A percentile compares a stretch with the other conserved stretches of the same genome.
Evolutionary conservation across 306 rosid species (phyloP).

Genomic region (Dicorynia guianensis): DNA sequence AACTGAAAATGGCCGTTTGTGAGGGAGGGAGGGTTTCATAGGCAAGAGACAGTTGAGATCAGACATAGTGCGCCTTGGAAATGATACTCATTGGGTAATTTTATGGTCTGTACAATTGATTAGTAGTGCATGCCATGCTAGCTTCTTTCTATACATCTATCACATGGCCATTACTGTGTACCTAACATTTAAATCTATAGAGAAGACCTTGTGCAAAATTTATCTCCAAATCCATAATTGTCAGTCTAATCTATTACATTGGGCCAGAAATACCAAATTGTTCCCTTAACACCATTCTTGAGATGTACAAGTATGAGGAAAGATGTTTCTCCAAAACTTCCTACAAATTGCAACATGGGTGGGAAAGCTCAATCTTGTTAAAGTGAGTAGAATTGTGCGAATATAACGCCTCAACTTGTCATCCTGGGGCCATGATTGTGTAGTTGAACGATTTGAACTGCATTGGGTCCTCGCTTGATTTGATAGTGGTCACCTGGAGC

Average conservation of each 20-base stretch:
- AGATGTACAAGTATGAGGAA: not conserved
- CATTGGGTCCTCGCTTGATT: conserved; percentile 22
- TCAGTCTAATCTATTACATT: not conserved
- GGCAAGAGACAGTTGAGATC: not conserved
- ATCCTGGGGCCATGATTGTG: not conserved
- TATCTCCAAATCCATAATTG: not conserved
- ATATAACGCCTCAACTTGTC: conserved; percentile 20
- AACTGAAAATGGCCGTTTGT: not conserved
- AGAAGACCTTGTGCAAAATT: not conserved
- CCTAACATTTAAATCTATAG: not conserved
- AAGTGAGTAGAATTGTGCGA: not conserved
- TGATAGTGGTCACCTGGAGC: not conserved
- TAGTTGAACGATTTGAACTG: conserved; percentile 19
- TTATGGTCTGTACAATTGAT: conserved; percentile 23
- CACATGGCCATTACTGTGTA: not conserved
- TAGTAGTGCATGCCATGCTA: conserved; percentile 1
- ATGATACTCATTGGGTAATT: not conserved
- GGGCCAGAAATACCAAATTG: not conserved
- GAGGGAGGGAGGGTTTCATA: not conserved
- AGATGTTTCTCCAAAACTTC: not conserved
- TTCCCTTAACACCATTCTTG: not conserved
- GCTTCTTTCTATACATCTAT: not conserved
- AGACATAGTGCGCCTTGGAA: conserved; percentile 6
- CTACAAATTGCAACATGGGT: not conserved
- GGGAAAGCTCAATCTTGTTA: not conserved